phyloP scores from a whole-genome alignment of 371 early-diverging fungal species.

The Apophysomyces ossiformis region DNA sequence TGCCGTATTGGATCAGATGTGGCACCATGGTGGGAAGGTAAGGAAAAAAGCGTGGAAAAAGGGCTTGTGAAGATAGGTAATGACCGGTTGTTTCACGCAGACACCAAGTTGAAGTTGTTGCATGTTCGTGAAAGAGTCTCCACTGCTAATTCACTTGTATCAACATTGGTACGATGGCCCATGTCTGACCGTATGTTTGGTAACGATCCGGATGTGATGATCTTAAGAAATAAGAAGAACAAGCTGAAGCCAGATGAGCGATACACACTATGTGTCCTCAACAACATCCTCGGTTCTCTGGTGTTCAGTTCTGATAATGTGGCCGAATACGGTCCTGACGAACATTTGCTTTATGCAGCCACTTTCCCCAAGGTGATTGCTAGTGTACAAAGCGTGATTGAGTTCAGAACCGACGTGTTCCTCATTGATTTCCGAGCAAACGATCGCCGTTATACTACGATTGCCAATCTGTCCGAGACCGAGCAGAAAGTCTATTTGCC shows the following conservation, averaged over 20 bases:
- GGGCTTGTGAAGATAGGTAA: background rate
- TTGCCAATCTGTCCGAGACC: constrained; percentile 49
- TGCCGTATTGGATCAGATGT: constrained; percentile 70
- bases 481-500: constrained; percentile 50
- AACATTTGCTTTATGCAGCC: constrained; percentile 45
- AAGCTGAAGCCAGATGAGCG: constrained; percentile 52
- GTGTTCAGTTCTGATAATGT: constrained; percentile 63
- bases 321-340: constrained; percentile 42
- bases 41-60: background rate
- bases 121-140: constrained; percentile 68
- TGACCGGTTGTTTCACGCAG: constrained; percentile 14
- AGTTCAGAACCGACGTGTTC: constrained; percentile 49
- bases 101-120: constrained; percentile 51
- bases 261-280: constrained; percentile 58
- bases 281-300: constrained; percentile 62
- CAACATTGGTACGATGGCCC: constrained; percentile 59
- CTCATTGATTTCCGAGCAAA: constrained; percentile 39
- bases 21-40: constrained; percentile 62
- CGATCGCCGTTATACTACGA: constrained; percentile 43
- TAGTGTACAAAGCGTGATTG: constrained; percentile 44
- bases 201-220: constrained; percentile 67
- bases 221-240: constrained; percentile 56
- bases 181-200: constrained; percentile 66
- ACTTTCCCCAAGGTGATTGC: constrained; percentile 54
- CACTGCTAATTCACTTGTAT: constrained; percentile 58